A percentile compares a stretch with the other conserved stretches of the same genome.
Evolutionary conservation across 2,329 filamentous ascomycete genomes (phyloP).

Genomic region (Pseudocercospora eumusae): DNA sequence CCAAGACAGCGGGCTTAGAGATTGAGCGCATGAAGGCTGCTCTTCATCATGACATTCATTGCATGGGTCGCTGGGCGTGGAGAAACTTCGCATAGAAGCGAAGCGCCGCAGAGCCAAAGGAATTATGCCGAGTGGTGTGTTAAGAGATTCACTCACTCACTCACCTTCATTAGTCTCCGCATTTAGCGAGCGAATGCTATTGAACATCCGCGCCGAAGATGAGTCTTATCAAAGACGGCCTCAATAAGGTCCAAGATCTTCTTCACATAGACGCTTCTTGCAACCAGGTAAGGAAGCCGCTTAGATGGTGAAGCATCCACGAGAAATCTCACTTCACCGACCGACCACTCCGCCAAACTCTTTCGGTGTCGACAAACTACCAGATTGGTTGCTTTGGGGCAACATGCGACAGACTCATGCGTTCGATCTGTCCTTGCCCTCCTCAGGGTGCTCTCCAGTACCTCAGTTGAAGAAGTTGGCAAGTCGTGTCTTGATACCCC

Average conservation of each 20-base stretch:
- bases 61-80: not conserved
- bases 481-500: not conserved
- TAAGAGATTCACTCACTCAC: conserved; percentile 3
- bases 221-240: not conserved
- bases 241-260: not conserved
- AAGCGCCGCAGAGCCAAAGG: not conserved
- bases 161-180: not conserved
- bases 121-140: conserved; percentile 1
- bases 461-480: not conserved
- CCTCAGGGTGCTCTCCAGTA: not conserved
- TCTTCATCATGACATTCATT: not conserved
- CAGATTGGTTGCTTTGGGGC: not conserved
- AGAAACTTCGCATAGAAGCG: conserved; percentile 5
- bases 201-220: not conserved
- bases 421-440: not conserved
- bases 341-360: not conserved
- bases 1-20: conserved; percentile 39
- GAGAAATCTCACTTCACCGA: not conserved
- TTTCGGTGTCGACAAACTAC: not conserved
- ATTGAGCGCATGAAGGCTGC: not conserved
- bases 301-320: not conserved
- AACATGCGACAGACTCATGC: not conserved
- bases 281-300: not conserved
- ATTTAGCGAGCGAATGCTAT: not conserved
- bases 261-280: not conserved